phyloP scores from a whole-genome alignment of 2,329 filamentous ascomycete genomes.

The Nemania sp. region DNA sequence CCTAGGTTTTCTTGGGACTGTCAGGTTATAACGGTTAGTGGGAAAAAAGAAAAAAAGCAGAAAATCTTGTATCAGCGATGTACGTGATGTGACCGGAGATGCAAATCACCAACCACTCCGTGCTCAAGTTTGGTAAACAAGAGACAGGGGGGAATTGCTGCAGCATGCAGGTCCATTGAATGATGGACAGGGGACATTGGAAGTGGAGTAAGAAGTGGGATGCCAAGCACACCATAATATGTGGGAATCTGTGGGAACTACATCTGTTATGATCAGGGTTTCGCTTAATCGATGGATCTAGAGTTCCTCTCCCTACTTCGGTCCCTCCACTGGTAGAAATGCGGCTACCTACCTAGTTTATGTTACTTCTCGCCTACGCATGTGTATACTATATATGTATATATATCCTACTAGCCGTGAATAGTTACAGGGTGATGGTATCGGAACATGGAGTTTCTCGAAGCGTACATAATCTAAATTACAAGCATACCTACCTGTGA shows the following conservation, averaged over 20 bases:
- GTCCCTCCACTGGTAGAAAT: background rate
- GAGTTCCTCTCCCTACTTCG: background rate
- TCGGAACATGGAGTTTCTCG: background rate
- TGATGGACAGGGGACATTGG: constrained; percentile 20
- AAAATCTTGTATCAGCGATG: constrained; percentile 19
- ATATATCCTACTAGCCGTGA: background rate
- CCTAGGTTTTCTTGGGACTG: background rate
- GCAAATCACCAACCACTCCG: constrained; percentile 31
- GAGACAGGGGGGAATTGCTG: constrained; percentile 43
- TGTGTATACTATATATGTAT: too few relatives aligned
- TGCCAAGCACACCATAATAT: constrained; percentile 17
- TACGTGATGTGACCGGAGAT: constrained; percentile 32
- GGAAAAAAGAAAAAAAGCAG: background rate
- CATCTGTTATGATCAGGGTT: constrained; percentile 24
- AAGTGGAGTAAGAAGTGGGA: background rate
- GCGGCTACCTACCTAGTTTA: constrained; percentile 30
- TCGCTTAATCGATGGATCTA: constrained; percentile 27
- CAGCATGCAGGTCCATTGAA: constrained; percentile 57
- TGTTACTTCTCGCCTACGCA: background rate
- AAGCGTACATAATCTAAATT: background rate
- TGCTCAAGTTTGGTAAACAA: constrained; percentile 15
- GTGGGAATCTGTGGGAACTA: background rate
- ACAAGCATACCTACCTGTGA: background rate
- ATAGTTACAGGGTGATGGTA: too few relatives aligned
- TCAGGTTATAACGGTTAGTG: background rate